Evolutionary conservation across 129 eudicot genomes (phyloP).

Genomic region (Tagetes patula): DNA sequence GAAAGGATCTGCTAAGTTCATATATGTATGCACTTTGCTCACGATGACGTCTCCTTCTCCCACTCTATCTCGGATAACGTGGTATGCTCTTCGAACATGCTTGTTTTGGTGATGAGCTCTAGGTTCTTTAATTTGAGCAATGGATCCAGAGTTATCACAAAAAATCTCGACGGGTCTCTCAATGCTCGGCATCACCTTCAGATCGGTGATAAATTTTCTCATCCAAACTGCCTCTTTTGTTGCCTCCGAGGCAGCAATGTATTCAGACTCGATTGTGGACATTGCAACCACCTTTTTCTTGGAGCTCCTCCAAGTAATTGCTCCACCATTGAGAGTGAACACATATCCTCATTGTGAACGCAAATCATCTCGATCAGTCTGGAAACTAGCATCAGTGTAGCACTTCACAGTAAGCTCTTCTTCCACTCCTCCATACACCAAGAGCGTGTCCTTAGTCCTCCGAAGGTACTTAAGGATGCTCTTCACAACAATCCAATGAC

Average conservation of each 20-base stretch:
- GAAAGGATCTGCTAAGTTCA: not conserved
- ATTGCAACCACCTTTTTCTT: no score
- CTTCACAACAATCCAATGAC: not conserved
- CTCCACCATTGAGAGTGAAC: not conserved
- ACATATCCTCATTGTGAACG: not conserved
- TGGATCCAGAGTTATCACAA: not conserved
- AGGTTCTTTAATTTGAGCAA: not conserved
- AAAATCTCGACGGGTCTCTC: not conserved
- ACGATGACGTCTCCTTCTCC: not conserved
- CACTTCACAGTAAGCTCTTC: not conserved
- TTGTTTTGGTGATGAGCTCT: not conserved
- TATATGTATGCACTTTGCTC: not conserved
- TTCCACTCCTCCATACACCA: not conserved
- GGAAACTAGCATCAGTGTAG: not conserved
- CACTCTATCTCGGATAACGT: not conserved
- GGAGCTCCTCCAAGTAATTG: no score
- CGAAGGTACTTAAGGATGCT: not conserved
- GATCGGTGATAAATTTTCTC: not conserved
- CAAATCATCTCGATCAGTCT: not conserved
- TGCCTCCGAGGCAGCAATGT: not conserved
- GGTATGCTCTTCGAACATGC: not conserved
- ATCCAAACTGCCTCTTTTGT: not conserved
- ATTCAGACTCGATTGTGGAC: not conserved
- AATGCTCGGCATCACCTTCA: not conserved
- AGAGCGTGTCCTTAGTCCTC: not conserved